Conservation (phyloP, 257 asterid genomes). For the Plantago elongata region DNA sequence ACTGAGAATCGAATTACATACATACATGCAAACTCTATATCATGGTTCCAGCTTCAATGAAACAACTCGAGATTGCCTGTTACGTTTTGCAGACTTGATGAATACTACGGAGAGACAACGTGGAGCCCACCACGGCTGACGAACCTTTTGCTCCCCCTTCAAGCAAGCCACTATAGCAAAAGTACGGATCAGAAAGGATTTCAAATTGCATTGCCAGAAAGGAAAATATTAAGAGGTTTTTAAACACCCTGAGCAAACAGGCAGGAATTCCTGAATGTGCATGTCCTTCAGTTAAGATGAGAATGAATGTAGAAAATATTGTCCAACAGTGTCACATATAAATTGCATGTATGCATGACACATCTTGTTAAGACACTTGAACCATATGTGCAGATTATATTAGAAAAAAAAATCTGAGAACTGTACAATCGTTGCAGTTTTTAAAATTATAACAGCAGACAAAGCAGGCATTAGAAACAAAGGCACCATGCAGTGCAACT, state of each 20-base stretch:
- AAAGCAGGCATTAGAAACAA: no score
- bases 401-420: no score
- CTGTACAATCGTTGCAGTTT: no score
- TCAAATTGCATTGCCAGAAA: neutral
- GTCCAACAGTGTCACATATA: conserved; percentile 3
- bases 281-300: neutral
- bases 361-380: neutral
- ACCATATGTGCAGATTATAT: no score
- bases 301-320: neutral
- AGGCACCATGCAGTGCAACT: no score
- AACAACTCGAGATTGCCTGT: conserved; percentile 90
- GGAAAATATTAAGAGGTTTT: neutral
- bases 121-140: conserved; percentile 98
- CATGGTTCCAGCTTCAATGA: conserved; percentile 96
- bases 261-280: no score
- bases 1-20: conserved; percentile 9
- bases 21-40: conserved; percentile 31
- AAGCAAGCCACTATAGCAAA: conserved; percentile 78
- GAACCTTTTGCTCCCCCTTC: conserved; percentile 95
- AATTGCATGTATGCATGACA: neutral
- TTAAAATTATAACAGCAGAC: no score
- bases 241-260: neutral
- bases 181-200: conserved; percentile 13
- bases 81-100: conserved; percentile 69
- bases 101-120: conserved; percentile 64